Percentiles rank a stretch among this genome's conserved stretches.
Evolutionary conservation across 192 early-diverging fungal species (phyloP).

Genomic region (Rhizophagus prolifer): DNA sequence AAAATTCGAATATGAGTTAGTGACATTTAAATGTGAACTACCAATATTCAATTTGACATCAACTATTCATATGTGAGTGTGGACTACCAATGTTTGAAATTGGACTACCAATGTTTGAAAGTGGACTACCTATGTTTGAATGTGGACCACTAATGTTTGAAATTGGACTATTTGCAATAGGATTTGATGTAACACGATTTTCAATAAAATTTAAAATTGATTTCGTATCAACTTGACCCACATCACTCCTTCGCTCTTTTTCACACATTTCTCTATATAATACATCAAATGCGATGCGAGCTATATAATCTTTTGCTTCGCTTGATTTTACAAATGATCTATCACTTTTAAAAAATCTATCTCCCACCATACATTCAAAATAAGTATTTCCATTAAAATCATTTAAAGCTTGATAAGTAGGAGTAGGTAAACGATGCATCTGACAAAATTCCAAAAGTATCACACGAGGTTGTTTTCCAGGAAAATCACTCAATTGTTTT

Average conservation of each 20-base stretch:
- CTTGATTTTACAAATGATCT: not conserved
- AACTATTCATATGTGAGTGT: no score
- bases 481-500: not conserved
- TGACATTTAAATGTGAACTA: no score
- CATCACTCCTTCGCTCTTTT: not conserved
- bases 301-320: conserved; percentile 15
- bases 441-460: conserved; percentile 10
- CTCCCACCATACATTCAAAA: not conserved
- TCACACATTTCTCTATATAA: conserved; percentile 1
- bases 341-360: not conserved
- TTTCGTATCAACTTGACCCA: not conserved
- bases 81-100: no score
- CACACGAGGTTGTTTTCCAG: conserved; percentile 5
- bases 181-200: not conserved
- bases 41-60: no score
- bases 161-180: not conserved
- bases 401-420: not conserved
- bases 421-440: conserved; percentile 5
- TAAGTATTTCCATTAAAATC: not conserved
- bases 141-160: no score
- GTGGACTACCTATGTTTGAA: no score
- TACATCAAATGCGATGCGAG: not conserved
- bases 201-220: not conserved
- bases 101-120: no score
- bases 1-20: no score